phyloP scores from a whole-genome alignment of 2,329 filamentous ascomycete species.

The Onygena corvina region DNA sequence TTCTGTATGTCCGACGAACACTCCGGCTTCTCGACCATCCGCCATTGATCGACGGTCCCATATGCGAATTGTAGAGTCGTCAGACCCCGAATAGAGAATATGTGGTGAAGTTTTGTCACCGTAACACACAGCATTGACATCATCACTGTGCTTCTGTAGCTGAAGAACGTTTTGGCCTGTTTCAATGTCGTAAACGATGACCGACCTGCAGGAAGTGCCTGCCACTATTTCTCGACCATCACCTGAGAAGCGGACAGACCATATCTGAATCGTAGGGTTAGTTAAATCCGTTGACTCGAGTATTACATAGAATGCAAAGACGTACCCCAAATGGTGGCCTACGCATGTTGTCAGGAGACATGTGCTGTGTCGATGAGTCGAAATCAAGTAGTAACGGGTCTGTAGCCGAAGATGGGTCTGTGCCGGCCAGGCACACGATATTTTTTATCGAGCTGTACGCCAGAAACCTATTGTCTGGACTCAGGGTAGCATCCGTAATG shows the following conservation, averaged over 20 bases:
- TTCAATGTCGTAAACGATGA: slow-evolving; percentile 90
- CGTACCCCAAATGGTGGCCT: slow-evolving; percentile 36
- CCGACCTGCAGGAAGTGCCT: slow-evolving; percentile 64
- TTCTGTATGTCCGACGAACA: slow-evolving; percentile 43
- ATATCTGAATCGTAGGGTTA: slow-evolving; percentile 46
- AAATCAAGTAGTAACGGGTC: slow-evolving; percentile 74
- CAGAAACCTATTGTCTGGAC: slow-evolving; percentile 80
- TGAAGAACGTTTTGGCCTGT: slow-evolving; percentile 60
- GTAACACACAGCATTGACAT: slow-evolving; percentile 95
- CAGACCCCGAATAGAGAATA: slow-evolving; percentile 89
- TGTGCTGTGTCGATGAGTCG: slow-evolving; percentile 33
- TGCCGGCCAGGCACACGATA: slow-evolving; percentile 73
- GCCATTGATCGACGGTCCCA: slow-evolving; percentile 75
- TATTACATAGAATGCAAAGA: not conserved
- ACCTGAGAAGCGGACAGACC: slow-evolving; percentile 83
- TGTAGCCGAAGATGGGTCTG: slow-evolving; percentile 67
- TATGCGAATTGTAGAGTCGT: slow-evolving; percentile 86
- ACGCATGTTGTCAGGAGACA: slow-evolving; percentile 27
- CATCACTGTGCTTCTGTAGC: slow-evolving; percentile 66
- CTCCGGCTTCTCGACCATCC: slow-evolving; percentile 49
- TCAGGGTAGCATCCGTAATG: slow-evolving; percentile 82
- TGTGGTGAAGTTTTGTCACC: slow-evolving; percentile 80
- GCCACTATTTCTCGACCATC: slow-evolving; percentile 85
- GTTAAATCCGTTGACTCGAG: not conserved
- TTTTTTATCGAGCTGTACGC: slow-evolving; percentile 84